These are phyloP conservation scores for Marsdenia floribunda DNA, from an alignment of 257 asterid genomes.

Conservation along the genomic window DNA sequence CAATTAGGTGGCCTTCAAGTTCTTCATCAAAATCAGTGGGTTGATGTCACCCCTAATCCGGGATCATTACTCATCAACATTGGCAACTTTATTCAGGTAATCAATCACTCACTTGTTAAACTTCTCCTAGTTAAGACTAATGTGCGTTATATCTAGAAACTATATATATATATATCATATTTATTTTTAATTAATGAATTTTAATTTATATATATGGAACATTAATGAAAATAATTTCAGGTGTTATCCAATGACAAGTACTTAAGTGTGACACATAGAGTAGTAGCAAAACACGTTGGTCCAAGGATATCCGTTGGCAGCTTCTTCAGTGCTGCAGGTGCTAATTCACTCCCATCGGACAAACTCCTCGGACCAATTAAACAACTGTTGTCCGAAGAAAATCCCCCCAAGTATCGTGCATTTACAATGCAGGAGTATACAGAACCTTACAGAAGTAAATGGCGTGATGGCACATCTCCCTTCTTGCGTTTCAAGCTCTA, in stretches of 20 bases:
- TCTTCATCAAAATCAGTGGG: conserved; percentile 6
- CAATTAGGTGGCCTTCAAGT: conserved; percentile 10
- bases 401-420: neutral
- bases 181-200: too few relatives aligned
- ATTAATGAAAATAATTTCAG: neutral
- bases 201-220: too few relatives aligned
- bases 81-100: conserved; percentile 13
- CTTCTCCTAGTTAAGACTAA: too few relatives aligned
- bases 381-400: neutral
- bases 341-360: neutral
- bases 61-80: conserved; percentile 8
- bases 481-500: conserved; percentile 18
- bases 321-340: neutral
- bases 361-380: conserved; percentile 1
- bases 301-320: conserved; percentile 1
- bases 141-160: too few relatives aligned
- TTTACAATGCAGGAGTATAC: neutral
- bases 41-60: conserved; percentile 6
- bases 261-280: neutral
- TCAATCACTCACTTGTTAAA: too few relatives aligned
- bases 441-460: neutral
- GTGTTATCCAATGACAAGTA: conserved; percentile 3
- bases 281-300: neutral
- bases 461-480: conserved; percentile 20
- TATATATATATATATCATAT: too few relatives aligned